Evolutionary conservation across 352 stramenopile species (phyloP).

Genomic region (Saprolegnia diclina): DNA sequence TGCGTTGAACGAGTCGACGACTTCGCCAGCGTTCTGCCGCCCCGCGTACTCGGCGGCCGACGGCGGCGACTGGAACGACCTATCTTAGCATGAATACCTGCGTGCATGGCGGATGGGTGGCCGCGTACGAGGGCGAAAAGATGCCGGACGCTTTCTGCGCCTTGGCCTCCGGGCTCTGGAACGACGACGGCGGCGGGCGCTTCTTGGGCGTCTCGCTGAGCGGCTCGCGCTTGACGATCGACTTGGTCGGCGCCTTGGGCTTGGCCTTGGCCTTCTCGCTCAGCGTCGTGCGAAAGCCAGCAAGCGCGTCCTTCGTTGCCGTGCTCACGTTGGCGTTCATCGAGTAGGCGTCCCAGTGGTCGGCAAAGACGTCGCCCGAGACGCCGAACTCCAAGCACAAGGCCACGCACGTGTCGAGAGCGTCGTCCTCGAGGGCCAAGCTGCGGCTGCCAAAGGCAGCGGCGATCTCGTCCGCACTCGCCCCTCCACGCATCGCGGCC

Average conservation of each 20-base stretch:
- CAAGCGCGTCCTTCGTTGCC: conserved; percentile 51
- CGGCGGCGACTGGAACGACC: conserved; percentile 63
- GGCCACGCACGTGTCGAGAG: conserved; percentile 52
- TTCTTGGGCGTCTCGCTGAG: conserved; percentile 44
- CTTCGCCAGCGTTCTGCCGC: conserved; percentile 69
- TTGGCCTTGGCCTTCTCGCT: conserved; percentile 41
- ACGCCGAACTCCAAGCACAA: conserved; percentile 74
- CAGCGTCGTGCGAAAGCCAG: conserved; percentile 64
- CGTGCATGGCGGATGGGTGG: background rate
- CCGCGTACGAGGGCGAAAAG: conserved; percentile 59
- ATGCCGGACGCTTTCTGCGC: conserved; percentile 57
- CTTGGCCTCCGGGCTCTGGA: conserved; percentile 46
- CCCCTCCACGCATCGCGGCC: no score
- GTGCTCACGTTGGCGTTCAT: conserved; percentile 77
- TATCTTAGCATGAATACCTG: background rate
- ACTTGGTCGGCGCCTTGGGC: background rate
- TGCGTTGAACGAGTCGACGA: conserved; percentile 69
- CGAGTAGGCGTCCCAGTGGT: conserved; percentile 79
- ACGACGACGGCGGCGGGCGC: conserved; percentile 52
- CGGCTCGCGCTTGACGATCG: conserved; percentile 37
- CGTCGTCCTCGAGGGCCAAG: conserved; percentile 65
- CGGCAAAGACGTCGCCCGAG: conserved; percentile 67
- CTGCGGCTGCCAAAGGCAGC: conserved; percentile 67
- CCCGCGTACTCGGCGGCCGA: conserved; percentile 66
- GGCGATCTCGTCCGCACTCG: conserved; percentile 41